Base-by-base conservation (phyloP, 129 eudicot genomes). In the Solidago caesia region DNA sequence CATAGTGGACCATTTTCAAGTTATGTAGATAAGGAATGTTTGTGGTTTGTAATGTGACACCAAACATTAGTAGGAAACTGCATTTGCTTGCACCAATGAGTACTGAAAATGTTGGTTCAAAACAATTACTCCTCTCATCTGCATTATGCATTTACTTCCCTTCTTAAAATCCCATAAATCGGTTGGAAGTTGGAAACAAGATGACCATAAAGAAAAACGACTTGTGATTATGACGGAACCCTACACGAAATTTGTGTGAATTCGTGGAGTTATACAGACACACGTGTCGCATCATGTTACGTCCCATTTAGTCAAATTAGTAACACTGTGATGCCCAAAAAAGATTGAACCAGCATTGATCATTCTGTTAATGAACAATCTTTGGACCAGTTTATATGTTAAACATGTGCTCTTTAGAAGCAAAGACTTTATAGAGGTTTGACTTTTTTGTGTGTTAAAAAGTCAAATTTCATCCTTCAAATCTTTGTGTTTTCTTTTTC, bases 121-220 rank as follows among this genome's bases (percentile, higher is more conserved):
- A 65, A 45, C 64, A 79, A 72, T 79, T 72, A 79, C 78, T 79
- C 79, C 79, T 73, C 83, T 73, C 83, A 79, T 68, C 83, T 79
- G 27, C 74, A 79, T 70, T 65, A 45, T 79, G 83, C 78, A 79
- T 79, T 79, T 67, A 79, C 16, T 72, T 79, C 83, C 62, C 78
- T 53, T 73, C 78, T 79, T 72, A 72, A 71, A 72, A 79, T 73
- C 82, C 67, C 73, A 72, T 3, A 65, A 72, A 65, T 66, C 27
- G 69, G 78, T 79, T 79, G 65, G 83, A 79, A 57, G 83, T 65
- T 72, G 69, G 74, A 65, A 55, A 59, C 65, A 39, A 33, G 83
- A 79, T 56, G 79, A 57, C 29, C 53, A 79, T 66, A 57, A 57
- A 29, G 45, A 53, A 64, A 63, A 72, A 64, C 67, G 53, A 79